Conservation (phyloP, 2,329 filamentous ascomycete species). For the Verticillium klebahnii region DNA sequence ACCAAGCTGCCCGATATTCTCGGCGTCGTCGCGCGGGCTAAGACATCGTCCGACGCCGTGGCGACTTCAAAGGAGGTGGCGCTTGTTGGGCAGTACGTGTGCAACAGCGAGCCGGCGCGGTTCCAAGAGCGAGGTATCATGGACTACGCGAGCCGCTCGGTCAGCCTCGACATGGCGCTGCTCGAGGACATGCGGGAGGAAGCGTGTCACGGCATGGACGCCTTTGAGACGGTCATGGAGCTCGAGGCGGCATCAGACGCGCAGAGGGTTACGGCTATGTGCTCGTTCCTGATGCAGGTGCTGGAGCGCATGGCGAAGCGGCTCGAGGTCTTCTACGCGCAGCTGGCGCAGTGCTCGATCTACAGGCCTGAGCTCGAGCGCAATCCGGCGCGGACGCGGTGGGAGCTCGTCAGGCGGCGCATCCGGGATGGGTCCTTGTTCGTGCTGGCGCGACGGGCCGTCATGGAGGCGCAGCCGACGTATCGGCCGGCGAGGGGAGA, state of each 20-base stretch:
- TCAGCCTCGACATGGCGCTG: conserved; percentile 47
- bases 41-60: conserved; percentile 40
- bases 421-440: conserved; percentile 49
- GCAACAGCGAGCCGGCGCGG: conserved; percentile 38
- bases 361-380: conserved; percentile 47
- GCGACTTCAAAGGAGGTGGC: conserved; percentile 43
- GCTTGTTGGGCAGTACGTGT: conserved; percentile 43
- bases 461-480: conserved; percentile 21
- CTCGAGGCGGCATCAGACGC: conserved; percentile 24
- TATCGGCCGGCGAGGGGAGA: conserved; percentile 19
- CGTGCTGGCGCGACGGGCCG: conserved; percentile 34
- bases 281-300: conserved; percentile 44
- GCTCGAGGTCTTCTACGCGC: conserved; percentile 46
- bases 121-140: conserved; percentile 49
- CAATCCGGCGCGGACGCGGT: conserved; percentile 47
- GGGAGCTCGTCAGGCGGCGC: conserved; percentile 43
- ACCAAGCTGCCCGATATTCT: conserved; percentile 39
- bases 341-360: conserved; percentile 42
- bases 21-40: conserved; percentile 35
- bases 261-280: conserved; percentile 29
- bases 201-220: conserved; percentile 50
- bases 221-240: conserved; percentile 41
- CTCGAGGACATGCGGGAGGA: conserved; percentile 50
- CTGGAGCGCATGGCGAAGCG: conserved; percentile 49
- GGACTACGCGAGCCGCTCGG: conserved; percentile 41